These are phyloP conservation scores for Podila horticola DNA, from an alignment of 192 early-diverging fungal species.

Conservation along the genomic window DNA sequence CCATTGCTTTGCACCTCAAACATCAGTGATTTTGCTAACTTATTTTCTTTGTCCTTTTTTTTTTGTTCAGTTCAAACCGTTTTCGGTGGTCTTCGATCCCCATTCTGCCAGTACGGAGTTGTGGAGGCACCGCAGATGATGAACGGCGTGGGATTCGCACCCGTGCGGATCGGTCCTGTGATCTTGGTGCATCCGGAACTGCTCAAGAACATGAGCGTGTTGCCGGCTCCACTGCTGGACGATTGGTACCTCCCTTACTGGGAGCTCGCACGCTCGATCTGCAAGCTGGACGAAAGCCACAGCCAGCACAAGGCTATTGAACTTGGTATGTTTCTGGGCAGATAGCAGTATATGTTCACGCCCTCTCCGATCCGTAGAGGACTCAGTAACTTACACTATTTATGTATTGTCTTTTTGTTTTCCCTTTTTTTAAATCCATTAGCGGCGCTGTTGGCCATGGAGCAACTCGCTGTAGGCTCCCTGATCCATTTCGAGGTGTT, in stretches of 20 bases:
- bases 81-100: constrained; percentile 33
- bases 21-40: not conserved
- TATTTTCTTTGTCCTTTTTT: not conserved
- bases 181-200: constrained; percentile 34
- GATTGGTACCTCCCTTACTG: constrained; percentile 38
- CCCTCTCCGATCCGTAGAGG: too few species aligned
- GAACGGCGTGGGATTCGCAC: constrained; percentile 10
- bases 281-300: constrained; percentile 25
- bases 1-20: too few species aligned
- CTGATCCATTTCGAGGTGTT: constrained; percentile 25
- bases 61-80: constrained; percentile 19
- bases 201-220: constrained; percentile 5
- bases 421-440: not conserved
- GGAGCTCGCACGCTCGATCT: constrained; percentile 11
- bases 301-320: constrained; percentile 15
- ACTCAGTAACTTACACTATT: too few species aligned
- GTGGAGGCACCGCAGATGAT: constrained; percentile 14
- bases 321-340: constrained; percentile 22
- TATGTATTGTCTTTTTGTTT: not conserved
- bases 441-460: constrained; percentile 35
- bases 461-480: constrained; percentile 20
- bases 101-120: constrained; percentile 26
- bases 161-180: constrained; percentile 33
- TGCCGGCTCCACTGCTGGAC: constrained; percentile 3
- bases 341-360: too few species aligned